Evolutionary conservation across 2,329 filamentous ascomycete species (phyloP), one percentile per base, ranked within the genome.

Genomic region (Tolypocladium sp.): DNA sequence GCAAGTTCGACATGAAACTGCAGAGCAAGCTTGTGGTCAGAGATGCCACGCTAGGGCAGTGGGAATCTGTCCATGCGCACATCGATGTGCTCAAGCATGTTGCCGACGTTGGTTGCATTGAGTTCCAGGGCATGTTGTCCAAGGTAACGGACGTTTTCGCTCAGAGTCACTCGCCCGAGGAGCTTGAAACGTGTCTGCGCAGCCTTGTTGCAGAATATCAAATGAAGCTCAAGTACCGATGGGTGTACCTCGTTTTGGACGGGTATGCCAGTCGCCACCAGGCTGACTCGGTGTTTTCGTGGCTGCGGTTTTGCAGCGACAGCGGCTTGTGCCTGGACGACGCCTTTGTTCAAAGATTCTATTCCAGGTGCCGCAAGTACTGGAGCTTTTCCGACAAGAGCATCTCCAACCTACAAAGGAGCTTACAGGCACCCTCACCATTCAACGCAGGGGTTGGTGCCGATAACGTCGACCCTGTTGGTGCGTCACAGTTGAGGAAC

Each of bases 141-240:
- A 66, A 63, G 58, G 58, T 76, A 2, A 78, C 78, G 3, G 73
- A 73, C 51, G 61, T 68, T 8, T 71, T 71, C 42, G 65, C 64
- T 17, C 64, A 69, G 54, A 49, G 44, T 2, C 66, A 71, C 41
- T 62, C 65, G 7, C 57, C 64, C 1, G 59, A 64, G 10, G 64
- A 72, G 35, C 62, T 70, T 13, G 70, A 74, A 6, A 38, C 37
- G 1, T 66, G 72, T n/a, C 62, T 74, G 2, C 66, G 67, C 49
- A 61, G 63, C 44, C 62, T 71, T 27, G 64, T 67, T 22, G 56
- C 61, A n/a, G 60, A 56, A 33, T 69, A 69, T 44, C 56, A 56
- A 7, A 66, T 74, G 63, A 60, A 57, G 9, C 59, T 71, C 3
- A 69, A 68, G 27, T 63, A 65, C 13, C 61, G 66, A 17, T 68